Evolutionary conservation across 768 basidiomycete species (phyloP), one percentile per base, ranked within the genome.

Genomic region (Mycena olivaceomarginata): DNA sequence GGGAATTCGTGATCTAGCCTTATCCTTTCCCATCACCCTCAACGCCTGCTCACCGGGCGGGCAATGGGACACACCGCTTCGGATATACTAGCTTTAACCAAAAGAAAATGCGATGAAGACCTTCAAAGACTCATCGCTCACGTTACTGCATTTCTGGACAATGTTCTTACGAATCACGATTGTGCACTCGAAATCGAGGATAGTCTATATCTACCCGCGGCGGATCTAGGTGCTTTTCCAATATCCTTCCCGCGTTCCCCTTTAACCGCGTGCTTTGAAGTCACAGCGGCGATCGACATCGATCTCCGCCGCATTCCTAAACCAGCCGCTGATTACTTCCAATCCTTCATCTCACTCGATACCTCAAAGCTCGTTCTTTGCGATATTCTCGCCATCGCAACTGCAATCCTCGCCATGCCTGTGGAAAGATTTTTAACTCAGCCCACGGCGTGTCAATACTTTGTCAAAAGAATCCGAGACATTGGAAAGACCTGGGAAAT

Each of bases 61-160:
- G 31, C n/a, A 31, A 31, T 31, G 31, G 31, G 31, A 31, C 31
- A 31, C 31, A 31, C 31, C 31, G 31, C 31, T 31, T 31, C 31
- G 31, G 31, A 31, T 31, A 31, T 31, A 31, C 31, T 31, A 31
- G 31, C 31, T 31, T 31, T 31, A 31, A 31, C 31, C 31, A 69
- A 40, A n/a, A 43, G 37, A 43, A 12, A 12, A 56, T 69, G 67
- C 53, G 67, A 69, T 13, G 22, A 41, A 15, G 67, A 57, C n/a
- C n/a, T 69, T 4, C 39, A 69, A 69, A 69, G 8, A n/a, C n/a
- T 69, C n/a, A 22, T 69, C 20, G 22, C 16, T 2, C 9, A 41
- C 20, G 8, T 69, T 59, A 15, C 18, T 7, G 41, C 67, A 16
- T 57, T 57, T 56, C 56, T 57, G n/a, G 67, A 57, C 20, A 45